Base-by-base conservation (phyloP, 2,329 filamentous ascomycete species). In the Penicillium sp. region DNA sequence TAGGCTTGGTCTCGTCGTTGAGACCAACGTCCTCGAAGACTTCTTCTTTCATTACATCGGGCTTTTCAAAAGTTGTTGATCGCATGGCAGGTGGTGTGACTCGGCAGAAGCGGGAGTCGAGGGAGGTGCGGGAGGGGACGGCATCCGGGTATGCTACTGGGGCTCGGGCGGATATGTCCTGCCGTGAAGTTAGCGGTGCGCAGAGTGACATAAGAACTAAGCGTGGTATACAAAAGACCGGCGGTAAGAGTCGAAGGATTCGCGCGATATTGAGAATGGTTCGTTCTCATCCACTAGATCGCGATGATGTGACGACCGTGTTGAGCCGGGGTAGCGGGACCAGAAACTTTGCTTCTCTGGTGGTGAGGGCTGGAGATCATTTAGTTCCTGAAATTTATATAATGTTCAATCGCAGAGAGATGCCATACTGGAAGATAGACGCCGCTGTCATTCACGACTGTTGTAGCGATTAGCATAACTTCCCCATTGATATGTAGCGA, bases 221-320 rank as follows among this genome's bases (percentile, higher is more conserved):
- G 29, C 9, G 18, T 40, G 37, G 81, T 88, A 65, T 83, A 96
- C 93, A 79, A 97, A 97, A 61, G 92, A 97, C 67, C 94, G 86
- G 60, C 94, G 84, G 76, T 97, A 97, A 3, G 92, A 96, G 73
- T 97, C 94, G 69, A 97, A 97, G 2, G 92, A 97, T 77, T 97
- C 94, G 67, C 93, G 85, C 35, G 92, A 96, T 72, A 97, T 97
- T 60, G 89, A 91, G 72, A 97, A 97, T 14, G 89, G 92, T 71
- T 97, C 93, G 65, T 92, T 92, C 59, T 96, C 91, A 66, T 87
- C 86, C 56, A 90, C 79, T 65, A 88, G 84, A 69, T 82, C 85
- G 54, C 84, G 79, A 69, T 85, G 82, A 61, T 84, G 83, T 27
- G 80, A 81, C 37, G 82, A 80, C 56, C 77, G 77, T 22, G 77